phyloP scores from a whole-genome alignment of 2,329 filamentous ascomycete species.

The Emmonsiellopsis sp. region DNA sequence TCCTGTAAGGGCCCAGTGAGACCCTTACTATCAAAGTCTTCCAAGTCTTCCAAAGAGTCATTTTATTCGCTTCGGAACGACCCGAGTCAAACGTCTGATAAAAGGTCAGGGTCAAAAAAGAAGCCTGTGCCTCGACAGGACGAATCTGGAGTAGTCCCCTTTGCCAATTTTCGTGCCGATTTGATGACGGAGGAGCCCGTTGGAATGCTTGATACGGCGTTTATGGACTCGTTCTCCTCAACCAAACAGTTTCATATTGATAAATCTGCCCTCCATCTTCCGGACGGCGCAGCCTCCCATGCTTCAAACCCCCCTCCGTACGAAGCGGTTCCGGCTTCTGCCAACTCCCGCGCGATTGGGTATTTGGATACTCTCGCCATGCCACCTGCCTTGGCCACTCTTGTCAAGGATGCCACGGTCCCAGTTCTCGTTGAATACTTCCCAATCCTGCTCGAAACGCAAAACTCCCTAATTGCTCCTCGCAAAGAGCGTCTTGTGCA shows the following conservation, averaged over 20 bases:
- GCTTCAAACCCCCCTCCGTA: constrained; percentile 34
- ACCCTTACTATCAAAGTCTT: constrained; percentile 20
- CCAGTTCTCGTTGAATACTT: constrained; percentile 34
- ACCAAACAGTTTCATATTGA: constrained; percentile 29
- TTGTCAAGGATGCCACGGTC: constrained; percentile 26
- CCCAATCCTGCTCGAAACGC: constrained; percentile 29
- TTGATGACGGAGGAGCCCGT: neutral
- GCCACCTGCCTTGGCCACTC: constrained; percentile 20
- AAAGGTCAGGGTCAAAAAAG: constrained; percentile 1
- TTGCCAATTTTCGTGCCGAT: neutral
- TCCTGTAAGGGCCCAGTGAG: constrained; percentile 16
- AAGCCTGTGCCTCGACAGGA: neutral
- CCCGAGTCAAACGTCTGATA: neutral
- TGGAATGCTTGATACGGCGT: constrained; percentile 14
- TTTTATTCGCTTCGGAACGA: constrained; percentile 12
- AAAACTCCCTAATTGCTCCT: constrained; percentile 20
- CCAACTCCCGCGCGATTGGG: constrained; percentile 33
- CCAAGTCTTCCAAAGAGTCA: constrained; percentile 17
- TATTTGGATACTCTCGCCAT: constrained; percentile 29
- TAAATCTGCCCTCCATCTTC: constrained; percentile 29
- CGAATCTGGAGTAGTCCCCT: neutral
- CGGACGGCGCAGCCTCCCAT: constrained; percentile 24
- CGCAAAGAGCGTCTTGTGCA: constrained; percentile 24
- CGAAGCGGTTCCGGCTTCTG: constrained; percentile 31
- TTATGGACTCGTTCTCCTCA: constrained; percentile 16